Evolutionary conservation across 176 grass and related monocot species (phyloP), one percentile per base, ranked within the genome.

Genomic region (Musa acuminata): DNA sequence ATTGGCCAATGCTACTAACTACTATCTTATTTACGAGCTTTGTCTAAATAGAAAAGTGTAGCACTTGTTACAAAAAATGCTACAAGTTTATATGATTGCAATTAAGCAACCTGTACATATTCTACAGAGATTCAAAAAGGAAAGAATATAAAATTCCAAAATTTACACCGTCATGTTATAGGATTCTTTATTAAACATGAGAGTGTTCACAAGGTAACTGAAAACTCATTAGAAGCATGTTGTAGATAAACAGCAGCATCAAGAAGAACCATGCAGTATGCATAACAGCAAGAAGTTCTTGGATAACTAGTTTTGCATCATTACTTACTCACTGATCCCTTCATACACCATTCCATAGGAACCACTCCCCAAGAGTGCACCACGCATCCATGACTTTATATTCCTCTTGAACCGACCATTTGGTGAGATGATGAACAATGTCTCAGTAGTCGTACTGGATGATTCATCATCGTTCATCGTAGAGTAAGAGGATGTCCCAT

Each of bases 291-390:
- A 49, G 35, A 11, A 50, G 67, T 50, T 70, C 8, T 11, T 20
- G 29, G 19, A 50, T 50, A 68, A 51, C 52, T 43, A 35, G 22
- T 55, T 73, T 49, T 58, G 52, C 14, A 72, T 76, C 8, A 78
- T 67, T 53, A 87, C 90, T 89, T 89, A 93, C 90, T 89, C 87
- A 71, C 87, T 93, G 65, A 93, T 89, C 54, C 82, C 90, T 69
- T 93, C 90, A 20, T 87, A 93, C 12, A 93, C 90, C 8, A 81
- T 85, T 48, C 90, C 90, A 48, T 87, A 93, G 1, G 90, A 93
- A 59, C 90, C 90, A 58, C 84, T 89, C 23, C 90, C 90, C 58
- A 93, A 72, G 27, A 82, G 84, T 76, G 85, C 6, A 12, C 90
- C 90, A 11, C 87, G 80, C 62, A 75, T 89, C 90, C 90, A 93